Conservation (phyloP, 208 protist species). For the Leishmania tarentolae region DNA sequence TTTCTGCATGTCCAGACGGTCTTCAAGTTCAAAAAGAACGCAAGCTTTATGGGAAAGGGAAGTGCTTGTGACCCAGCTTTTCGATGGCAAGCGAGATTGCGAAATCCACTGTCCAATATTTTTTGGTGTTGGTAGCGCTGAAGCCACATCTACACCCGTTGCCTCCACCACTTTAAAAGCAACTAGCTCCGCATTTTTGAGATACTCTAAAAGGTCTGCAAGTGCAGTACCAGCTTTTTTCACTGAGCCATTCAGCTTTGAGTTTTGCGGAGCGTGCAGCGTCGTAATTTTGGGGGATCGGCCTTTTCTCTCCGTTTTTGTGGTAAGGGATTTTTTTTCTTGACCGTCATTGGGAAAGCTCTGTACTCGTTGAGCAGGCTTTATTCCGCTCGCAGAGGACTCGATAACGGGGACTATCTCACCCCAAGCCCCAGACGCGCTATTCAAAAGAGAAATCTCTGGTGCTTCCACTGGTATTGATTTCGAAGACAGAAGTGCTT, state of each 20-base stretch:
- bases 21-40: slow-evolving; percentile 12
- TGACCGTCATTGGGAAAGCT: neutral
- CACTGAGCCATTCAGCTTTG: neutral
- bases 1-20: neutral
- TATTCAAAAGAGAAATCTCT: neutral
- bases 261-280: neutral
- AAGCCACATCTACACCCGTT: slow-evolving; percentile 13
- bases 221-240: neutral
- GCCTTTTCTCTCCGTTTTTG: neutral
- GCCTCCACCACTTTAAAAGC: slow-evolving; percentile 17
- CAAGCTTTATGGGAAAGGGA: neutral
- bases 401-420: too few relatives aligned
- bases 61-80: slow-evolving; percentile 27
- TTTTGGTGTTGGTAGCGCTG: slow-evolving; percentile 10
- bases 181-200: slow-evolving; percentile 7
- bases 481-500: neutral
- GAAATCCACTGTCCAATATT: slow-evolving; percentile 4
- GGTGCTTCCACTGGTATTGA: neutral
- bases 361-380: neutral
- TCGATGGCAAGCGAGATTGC: slow-evolving; percentile 14
- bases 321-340: neutral
- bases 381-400: neutral
- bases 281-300: neutral
- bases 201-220: neutral
- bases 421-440: neutral